Evolutionary conservation across 176 grass and related monocot genomes (phyloP).

Genomic region (Aegilops umbellulata): DNA sequence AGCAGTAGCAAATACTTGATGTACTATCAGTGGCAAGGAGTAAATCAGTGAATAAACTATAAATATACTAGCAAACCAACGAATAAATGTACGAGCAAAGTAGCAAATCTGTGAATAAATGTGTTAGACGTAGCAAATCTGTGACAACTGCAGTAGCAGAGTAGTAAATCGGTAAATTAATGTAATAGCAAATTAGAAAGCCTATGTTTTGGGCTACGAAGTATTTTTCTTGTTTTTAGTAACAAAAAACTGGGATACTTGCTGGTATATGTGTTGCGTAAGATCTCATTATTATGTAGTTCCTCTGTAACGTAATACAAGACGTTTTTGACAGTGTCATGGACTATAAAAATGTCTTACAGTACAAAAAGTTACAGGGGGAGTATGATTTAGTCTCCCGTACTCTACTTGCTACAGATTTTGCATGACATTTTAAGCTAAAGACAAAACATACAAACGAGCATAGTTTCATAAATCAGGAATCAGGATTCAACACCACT

Average conservation of each 20-base stretch:
- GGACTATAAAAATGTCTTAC: too few relatives aligned
- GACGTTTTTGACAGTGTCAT: too few relatives aligned
- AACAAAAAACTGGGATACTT: neutral
- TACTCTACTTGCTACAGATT: neutral
- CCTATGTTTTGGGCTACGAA: neutral
- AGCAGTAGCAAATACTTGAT: neutral
- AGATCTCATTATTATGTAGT: neutral
- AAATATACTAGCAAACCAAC: neutral
- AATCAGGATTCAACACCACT: neutral
- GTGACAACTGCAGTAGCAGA: neutral
- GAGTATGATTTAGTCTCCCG: neutral
- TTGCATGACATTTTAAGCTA: constrained; percentile 1
- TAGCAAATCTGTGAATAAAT: neutral
- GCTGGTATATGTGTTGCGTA: neutral
- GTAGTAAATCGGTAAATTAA: neutral
- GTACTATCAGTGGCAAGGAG: neutral
- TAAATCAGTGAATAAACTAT: neutral
- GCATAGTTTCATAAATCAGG: neutral
- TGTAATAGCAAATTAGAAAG: neutral
- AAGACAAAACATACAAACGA: neutral
- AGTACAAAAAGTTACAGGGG: too few relatives aligned
- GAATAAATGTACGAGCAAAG: neutral
- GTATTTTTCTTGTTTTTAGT: neutral
- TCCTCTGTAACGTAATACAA: too few relatives aligned
- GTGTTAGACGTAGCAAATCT: neutral